phyloP scores from a whole-genome alignment of 306 rosid species.

The Erythrophleum fordii region DNA sequence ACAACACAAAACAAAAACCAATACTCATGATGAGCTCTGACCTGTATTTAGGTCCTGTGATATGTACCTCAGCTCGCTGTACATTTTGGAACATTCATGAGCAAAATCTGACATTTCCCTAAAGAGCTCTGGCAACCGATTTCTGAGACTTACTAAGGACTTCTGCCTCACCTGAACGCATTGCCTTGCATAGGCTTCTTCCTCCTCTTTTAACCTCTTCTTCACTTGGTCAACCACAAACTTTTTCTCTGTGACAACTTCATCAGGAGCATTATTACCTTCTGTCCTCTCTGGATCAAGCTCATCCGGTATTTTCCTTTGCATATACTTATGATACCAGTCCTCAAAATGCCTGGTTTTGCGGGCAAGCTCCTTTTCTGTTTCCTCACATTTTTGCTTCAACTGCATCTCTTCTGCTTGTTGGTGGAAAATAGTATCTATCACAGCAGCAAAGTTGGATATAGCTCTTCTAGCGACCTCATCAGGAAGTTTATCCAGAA shows the following conservation, averaged over 20 bases:
- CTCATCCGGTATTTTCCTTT: constrained; percentile 43
- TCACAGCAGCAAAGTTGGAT: constrained; percentile 54
- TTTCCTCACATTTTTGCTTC: constrained; percentile 59
- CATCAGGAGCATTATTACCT: constrained; percentile 26
- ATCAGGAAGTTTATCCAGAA: constrained; percentile 65
- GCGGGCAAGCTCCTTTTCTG: constrained; percentile 58
- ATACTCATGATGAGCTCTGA: constrained; percentile 41
- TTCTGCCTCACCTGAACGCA: constrained; percentile 67
- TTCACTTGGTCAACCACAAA: constrained; percentile 41
- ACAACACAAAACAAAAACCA: not conserved
- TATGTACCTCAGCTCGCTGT: constrained; percentile 42
- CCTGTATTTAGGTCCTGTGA: constrained; percentile 43
- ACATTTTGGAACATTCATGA: constrained; percentile 51
- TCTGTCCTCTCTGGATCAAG: constrained; percentile 43
- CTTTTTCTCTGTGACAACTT: constrained; percentile 48
- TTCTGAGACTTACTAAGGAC: constrained; percentile 53
- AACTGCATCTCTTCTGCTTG: constrained; percentile 61
- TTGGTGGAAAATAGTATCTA: constrained; percentile 47
- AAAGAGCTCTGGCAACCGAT: constrained; percentile 62
- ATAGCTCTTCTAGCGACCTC: constrained; percentile 59
- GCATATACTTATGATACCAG: constrained; percentile 57
- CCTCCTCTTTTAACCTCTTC: constrained; percentile 59
- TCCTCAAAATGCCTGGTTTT: constrained; percentile 57
- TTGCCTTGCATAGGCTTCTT: constrained; percentile 49
- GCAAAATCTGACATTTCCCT: constrained; percentile 51